Evolutionary conservation across 257 asterid species (phyloP).

Genomic region (Solanum boliviense): DNA sequence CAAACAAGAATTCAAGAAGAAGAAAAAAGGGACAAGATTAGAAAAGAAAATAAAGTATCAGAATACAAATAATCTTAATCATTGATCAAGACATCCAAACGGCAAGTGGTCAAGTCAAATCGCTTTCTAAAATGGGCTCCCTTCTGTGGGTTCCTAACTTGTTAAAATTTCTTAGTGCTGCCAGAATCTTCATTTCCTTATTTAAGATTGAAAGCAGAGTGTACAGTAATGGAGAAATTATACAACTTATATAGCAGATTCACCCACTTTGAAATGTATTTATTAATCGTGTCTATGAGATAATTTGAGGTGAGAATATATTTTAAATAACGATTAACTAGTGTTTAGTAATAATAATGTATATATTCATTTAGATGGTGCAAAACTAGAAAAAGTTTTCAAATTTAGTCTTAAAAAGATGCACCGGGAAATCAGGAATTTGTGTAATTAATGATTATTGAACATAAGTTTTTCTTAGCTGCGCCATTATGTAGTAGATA

Average conservation of each 20-base stretch:
- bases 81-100: background rate
- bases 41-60: background rate
- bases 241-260: background rate
- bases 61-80: background rate
- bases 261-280: background rate
- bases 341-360: background rate
- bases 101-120: background rate
- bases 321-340: background rate
- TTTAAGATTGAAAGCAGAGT: background rate
- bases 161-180: background rate
- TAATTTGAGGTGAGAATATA: background rate
- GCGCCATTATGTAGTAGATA: background rate
- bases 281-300: too few relatives aligned
- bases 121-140: background rate
- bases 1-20: background rate
- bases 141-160: background rate
- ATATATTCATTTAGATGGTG: background rate
- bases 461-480: background rate
- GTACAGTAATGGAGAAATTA: background rate
- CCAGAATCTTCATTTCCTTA: background rate
- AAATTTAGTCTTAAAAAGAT: background rate
- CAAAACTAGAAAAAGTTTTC: background rate
- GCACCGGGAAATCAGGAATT: background rate
- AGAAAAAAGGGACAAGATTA: background rate
- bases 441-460: background rate